These are phyloP conservation scores for Lantana camara DNA, from an alignment of 257 asterid species.

Conservation along the genomic window DNA sequence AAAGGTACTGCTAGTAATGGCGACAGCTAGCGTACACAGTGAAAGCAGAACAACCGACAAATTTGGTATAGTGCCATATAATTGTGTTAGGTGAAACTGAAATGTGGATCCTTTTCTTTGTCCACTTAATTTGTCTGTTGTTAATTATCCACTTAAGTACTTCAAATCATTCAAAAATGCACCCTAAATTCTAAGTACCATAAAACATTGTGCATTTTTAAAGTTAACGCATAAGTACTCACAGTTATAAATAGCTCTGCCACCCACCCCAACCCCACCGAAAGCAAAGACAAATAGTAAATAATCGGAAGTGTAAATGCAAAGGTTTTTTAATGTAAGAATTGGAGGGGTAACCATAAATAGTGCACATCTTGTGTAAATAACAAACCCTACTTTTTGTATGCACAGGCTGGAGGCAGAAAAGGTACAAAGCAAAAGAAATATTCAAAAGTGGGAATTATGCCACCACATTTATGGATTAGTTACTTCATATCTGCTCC, in stretches of 20 bases:
- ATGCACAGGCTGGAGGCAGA: not conserved
- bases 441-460: not conserved
- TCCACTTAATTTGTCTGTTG: no score
- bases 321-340: not conserved
- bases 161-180: no score
- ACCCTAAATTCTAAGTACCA: no score
- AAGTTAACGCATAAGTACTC: no score
- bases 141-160: no score
- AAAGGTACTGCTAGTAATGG: not conserved
- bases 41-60: not conserved
- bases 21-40: not conserved
- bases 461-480: not conserved
- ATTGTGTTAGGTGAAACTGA: not conserved
- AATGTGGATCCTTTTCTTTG: conserved; percentile 2
- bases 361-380: not conserved
- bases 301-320: not conserved
- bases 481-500: not conserved
- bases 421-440: not conserved
- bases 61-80: not conserved
- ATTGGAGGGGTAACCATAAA: not conserved
- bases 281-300: not conserved
- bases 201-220: no score
- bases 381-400: not conserved
- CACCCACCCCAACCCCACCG: no score
- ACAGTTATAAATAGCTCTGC: no score